Evolutionary conservation across 129 eudicot genomes (phyloP), one percentile per base, ranked within the genome.

Genomic region (Oenanthe sinensis): DNA sequence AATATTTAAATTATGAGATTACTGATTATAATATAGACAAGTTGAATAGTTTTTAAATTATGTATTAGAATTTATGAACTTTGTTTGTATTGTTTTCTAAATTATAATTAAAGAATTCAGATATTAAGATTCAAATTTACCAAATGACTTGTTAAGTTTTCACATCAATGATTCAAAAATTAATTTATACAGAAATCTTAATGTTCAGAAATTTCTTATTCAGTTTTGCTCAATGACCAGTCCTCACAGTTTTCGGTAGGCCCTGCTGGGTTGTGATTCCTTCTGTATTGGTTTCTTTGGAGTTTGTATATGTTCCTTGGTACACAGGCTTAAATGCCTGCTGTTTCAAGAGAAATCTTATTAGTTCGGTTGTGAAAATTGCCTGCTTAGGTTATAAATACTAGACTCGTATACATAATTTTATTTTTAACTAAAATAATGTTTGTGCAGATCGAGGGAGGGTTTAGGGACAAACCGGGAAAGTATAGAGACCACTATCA

Each of bases 381-480:
- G 52, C 50, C 20, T 72, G 54, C 28, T 4, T 2, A 43, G 54
- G 37, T 20, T 71, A 49, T 69, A 20, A 20, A 22, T 43, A 4
- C 12, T 71, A 46, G 76, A 19, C 9, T 44, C 2, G 5, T 72
- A 44, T 20, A 13, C 52, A 24, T 49, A 30, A 5, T 50, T 60
- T 8, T 65, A 73, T 28, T 83, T 83, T 67, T 78, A 52, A 46
- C 75, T 62, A 46, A 22, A 74, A 15, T 72, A 36, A 79, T 79
- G 58, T 69, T 80, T 62, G 36, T 88, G 80, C 83, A 91, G 98
- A 88, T 83, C 69, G 91, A 87, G 39, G 97, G 91, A 67, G 99
- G 99, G 76, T 90, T 96, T 80, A 89, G 97, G 81, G 99, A 96
- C 85, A 96, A 96, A 87, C 99, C 99, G 0, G 99, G 99, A 80